Evolutionary conservation across 2,329 filamentous ascomycete species (phyloP), one percentile per base, ranked within the genome.

Genomic region (Metarhizium sp.): DNA sequence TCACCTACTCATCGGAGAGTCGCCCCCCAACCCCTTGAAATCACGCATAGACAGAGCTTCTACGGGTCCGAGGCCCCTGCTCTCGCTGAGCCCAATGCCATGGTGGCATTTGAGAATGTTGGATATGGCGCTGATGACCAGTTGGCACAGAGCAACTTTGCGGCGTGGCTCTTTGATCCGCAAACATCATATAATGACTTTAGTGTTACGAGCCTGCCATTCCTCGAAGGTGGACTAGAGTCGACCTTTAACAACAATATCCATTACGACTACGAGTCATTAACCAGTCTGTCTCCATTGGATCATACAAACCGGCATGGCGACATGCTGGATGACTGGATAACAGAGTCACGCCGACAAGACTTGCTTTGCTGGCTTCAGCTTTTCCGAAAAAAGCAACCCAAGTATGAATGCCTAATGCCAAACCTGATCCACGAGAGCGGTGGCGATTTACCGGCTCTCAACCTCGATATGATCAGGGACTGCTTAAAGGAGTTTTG

Each of bases 401-500:
- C 71, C 2, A 71, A 68, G 42, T 70, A 71, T 40, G 70, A 76
- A 36, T 59, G 40, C n/a, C 51, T 63, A 25, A 66, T 71, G 59
- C 55, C 64, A 2, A 68, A 65, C 32, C 61, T 76, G 2, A 64
- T 73, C 6, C 70, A 69, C 6, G 72, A 75, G 34, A 68, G 66
- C 36, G 69, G 66, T 13, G 73, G 71, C n/a, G 75, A 78, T 59
- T 55, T 75, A 6, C 73, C 75, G 0, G 70, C 67, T 1, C 73
- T 95, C 59, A 90, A 83, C 66, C 69, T 91, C 51, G 84, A 88
- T 51, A 92, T 92, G 82, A 86, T 95, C 79, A 85, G 90, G 64
- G 87, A 87, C 14, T 95, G 92, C 64, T 81, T 92, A 58, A 80
- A 83, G n/a, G 89, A 89, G 48, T 96, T 90, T 69, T 96, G 91